These are phyloP conservation scores for Metschnikowia lochheadii DNA, from an alignment of 805 yeast genomes.

Conservation along the genomic window DNA sequence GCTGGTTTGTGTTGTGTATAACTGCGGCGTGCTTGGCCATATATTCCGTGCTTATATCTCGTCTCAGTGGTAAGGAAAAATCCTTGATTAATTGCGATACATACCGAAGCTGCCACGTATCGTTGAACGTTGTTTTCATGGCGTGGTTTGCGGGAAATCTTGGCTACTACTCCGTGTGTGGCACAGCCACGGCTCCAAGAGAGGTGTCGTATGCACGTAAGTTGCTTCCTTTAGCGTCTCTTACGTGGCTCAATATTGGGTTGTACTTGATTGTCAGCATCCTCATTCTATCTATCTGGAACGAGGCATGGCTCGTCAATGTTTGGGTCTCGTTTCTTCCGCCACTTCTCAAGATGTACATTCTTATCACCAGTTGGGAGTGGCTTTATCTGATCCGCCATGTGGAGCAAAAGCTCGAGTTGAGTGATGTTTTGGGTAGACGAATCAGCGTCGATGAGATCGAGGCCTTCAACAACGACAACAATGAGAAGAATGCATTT, in stretches of 20 bases:
- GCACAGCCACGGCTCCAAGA: conserved; percentile 27
- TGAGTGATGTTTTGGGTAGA: conserved; percentile 60
- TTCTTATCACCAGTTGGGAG: conserved; percentile 59
- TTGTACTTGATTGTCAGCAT: conserved; percentile 32
- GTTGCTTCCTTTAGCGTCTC: conserved; percentile 46
- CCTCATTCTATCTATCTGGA: conserved; percentile 25
- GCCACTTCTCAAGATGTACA: conserved; percentile 43
- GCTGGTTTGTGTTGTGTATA: conserved; percentile 18
- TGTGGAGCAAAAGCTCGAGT: conserved; percentile 47
- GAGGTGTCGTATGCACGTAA: conserved; percentile 44
- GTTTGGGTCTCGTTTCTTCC: conserved; percentile 48
- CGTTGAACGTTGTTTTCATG: conserved; percentile 25
- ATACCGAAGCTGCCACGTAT: conserved; percentile 5
- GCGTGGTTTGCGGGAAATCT: conserved; percentile 33
- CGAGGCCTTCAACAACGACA: conserved; percentile 18
- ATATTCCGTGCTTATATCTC: conserved; percentile 8
- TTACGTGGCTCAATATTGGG: conserved; percentile 38
- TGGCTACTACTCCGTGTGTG: conserved; percentile 32
- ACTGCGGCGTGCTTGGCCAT: conserved; percentile 16
- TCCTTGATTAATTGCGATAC: conserved; percentile 8
- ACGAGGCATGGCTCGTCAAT: conserved; percentile 34
- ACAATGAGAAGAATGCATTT: conserved; percentile 21
- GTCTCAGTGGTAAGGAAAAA: conserved; percentile 12
- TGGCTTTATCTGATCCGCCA: conserved; percentile 56
- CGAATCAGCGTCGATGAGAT: conserved; percentile 47